Evolutionary conservation across 1,139 yeast species (phyloP).

Genomic region (Blastobotrys persicus): DNA sequence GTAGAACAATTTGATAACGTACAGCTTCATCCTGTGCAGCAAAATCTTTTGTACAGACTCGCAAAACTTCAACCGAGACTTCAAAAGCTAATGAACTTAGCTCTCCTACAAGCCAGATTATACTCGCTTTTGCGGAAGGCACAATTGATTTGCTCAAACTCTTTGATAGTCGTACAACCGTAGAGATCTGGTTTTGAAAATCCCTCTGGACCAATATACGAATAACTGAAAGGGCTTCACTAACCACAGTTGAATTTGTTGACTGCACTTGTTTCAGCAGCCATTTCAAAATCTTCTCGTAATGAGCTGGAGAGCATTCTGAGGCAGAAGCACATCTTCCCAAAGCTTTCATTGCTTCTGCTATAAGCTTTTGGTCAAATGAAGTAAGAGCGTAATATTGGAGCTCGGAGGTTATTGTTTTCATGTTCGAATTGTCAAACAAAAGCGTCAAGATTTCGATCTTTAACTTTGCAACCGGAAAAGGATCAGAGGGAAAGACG

Average conservation of each 20-base stretch:
- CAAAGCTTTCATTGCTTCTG: conserved; percentile 58
- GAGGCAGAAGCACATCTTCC: conserved; percentile 49
- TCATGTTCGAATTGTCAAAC: conserved; percentile 52
- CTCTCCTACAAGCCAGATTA: conserved; percentile 91
- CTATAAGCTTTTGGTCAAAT: conserved; percentile 42
- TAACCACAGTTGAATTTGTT: conserved; percentile 40
- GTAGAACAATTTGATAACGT: conserved; percentile 65
- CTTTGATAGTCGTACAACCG: conserved; percentile 43
- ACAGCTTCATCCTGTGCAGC: conserved; percentile 57
- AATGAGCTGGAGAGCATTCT: conserved; percentile 31
- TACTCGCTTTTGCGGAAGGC: conserved; percentile 66
- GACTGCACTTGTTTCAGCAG: conserved; percentile 43
- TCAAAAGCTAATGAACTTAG: conserved; percentile 49
- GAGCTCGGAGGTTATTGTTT: conserved; percentile 59
- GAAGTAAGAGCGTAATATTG: conserved; percentile 58
- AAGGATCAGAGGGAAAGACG: conserved; percentile 52
- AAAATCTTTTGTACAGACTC: conserved; percentile 57
- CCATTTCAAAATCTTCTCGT: conserved; percentile 42
- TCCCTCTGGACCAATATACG: conserved; percentile 70
- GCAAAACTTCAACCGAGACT: conserved; percentile 75
- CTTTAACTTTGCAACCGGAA: conserved; percentile 51
- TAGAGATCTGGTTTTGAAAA: conserved; percentile 44
- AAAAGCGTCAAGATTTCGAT: conserved; percentile 62
- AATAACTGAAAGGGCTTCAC: conserved; percentile 65
- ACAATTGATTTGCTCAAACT: conserved; percentile 27